These are phyloP conservation scores for Lasiodiplodia theobromae DNA, from an alignment of 2,329 filamentous ascomycete genomes.

Conservation along the genomic window DNA sequence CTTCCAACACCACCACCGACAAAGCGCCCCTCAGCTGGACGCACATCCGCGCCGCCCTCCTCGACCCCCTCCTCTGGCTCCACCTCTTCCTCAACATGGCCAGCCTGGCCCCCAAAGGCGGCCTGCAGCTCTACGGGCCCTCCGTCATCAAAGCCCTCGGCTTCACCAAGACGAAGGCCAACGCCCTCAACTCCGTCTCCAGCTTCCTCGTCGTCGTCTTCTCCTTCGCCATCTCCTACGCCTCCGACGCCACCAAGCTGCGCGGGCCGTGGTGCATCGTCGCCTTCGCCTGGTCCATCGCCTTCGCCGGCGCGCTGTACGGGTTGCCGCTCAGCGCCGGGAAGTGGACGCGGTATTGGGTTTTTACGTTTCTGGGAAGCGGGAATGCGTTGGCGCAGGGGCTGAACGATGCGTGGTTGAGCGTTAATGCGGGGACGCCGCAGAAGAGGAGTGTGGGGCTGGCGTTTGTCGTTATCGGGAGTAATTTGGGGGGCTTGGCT, in stretches of 20 bases:
- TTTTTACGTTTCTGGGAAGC: not conserved
- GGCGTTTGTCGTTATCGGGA: not conserved
- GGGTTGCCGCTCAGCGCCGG: not conserved
- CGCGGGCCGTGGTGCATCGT: not conserved
- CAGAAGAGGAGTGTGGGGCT: not conserved
- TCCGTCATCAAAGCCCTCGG: not conserved
- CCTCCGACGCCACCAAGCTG: not conserved
- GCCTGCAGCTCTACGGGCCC: conserved; percentile 1
- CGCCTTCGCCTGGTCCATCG: conserved; percentile 1
- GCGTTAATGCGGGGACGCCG: not conserved
- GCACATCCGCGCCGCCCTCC: not conserved
- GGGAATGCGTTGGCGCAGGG: conserved; percentile 1
- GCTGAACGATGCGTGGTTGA: conserved; percentile 3
- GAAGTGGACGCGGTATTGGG: not conserved
- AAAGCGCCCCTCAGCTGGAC: not conserved
- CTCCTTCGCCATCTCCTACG: conserved; percentile 1
- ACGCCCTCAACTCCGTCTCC: conserved; percentile 4
- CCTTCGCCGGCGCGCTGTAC: not conserved
- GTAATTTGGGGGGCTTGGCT: not conserved
- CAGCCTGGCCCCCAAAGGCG: conserved; percentile 5
- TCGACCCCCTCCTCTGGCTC: not conserved
- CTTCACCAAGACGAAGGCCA: not conserved
- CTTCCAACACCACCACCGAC: not conserved
- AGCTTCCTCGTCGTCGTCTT: conserved; percentile 7
- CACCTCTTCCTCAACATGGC: conserved; percentile 1